phyloP scores from a whole-genome alignment of 352 stramenopile genomes.

The Phytophthora agathidicida region DNA sequence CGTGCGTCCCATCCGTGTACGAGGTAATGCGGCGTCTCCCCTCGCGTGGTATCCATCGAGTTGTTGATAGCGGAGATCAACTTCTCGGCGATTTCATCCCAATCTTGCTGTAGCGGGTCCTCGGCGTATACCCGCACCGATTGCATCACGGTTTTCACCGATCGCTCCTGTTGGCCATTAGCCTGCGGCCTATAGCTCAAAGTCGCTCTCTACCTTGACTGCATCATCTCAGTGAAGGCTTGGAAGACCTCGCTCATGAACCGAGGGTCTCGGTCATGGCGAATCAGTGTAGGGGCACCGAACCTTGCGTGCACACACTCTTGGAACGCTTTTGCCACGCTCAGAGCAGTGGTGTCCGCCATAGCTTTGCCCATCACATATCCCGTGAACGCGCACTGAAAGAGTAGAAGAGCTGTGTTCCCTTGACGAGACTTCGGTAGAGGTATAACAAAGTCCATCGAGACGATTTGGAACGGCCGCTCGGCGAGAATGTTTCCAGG shows the following conservation, averaged over 20 bases:
- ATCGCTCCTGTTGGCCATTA: too few species aligned
- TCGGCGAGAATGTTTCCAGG: slow-evolving; percentile 12
- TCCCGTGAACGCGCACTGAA: background rate
- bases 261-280: background rate
- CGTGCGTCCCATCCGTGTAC: too few species aligned
- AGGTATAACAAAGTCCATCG: too few species aligned
- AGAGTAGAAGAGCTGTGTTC: background rate
- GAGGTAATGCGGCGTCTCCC: too few species aligned
- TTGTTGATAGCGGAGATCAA: too few species aligned
- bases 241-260: slow-evolving; percentile 2
- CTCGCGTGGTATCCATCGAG: too few species aligned
- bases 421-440: slow-evolving; percentile 5
- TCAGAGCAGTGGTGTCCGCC: background rate
- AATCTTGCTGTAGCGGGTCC: too few species aligned
- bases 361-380: background rate
- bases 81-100: too few species aligned
- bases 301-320: background rate
- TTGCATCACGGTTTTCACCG: too few species aligned
- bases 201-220: background rate
- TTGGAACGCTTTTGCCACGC: background rate
- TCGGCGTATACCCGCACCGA: too few species aligned
- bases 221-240: too few species aligned
- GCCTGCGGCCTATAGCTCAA: background rate
- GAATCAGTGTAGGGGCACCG: background rate
- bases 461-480: slow-evolving; percentile 4